Evolutionary conservation across 1,284 basidiomycete species (phyloP).

Genomic region (Moniliophthora roreri): DNA sequence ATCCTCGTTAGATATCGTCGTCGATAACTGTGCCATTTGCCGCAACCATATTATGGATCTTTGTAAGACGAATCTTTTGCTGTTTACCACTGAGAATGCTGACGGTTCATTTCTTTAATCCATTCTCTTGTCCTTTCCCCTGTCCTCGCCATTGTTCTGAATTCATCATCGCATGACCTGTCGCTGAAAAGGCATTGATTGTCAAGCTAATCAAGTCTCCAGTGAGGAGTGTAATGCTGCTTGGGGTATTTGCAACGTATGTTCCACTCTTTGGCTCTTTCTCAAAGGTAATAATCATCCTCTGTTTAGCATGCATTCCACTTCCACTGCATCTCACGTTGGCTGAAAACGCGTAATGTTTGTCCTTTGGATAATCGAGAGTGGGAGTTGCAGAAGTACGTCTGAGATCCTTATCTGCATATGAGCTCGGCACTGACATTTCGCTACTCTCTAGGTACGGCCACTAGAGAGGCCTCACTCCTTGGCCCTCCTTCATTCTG

Average conservation of each 20-base stretch:
- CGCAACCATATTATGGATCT: slow-evolving; percentile 99
- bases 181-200: slow-evolving; percentile 84
- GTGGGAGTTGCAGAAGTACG: slow-evolving; percentile 93
- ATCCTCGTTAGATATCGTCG: slow-evolving; percentile 75
- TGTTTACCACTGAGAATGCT: not conserved
- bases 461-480: not conserved
- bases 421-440: not conserved
- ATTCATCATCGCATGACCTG: not conserved
- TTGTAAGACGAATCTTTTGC: slow-evolving; percentile 55
- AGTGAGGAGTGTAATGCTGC: slow-evolving; percentile 98
- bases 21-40: slow-evolving; percentile 96
- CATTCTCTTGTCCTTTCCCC: no score
- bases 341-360: slow-evolving; percentile 99
- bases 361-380: slow-evolving; percentile 98
- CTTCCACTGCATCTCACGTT: slow-evolving; percentile 99
- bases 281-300: not conserved
- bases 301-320: slow-evolving; percentile 92
- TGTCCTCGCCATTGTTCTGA: not conserved
- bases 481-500: no score
- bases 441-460: not conserved
- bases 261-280: slow-evolving; percentile 26
- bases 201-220: slow-evolving; percentile 98
- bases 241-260: slow-evolving; percentile 98
- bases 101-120: no score
- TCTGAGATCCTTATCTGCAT: slow-evolving; percentile 13